Conservation (phyloP, 495 filamentous ascomycete genomes). For the Lasiosphaeris hirsuta region DNA sequence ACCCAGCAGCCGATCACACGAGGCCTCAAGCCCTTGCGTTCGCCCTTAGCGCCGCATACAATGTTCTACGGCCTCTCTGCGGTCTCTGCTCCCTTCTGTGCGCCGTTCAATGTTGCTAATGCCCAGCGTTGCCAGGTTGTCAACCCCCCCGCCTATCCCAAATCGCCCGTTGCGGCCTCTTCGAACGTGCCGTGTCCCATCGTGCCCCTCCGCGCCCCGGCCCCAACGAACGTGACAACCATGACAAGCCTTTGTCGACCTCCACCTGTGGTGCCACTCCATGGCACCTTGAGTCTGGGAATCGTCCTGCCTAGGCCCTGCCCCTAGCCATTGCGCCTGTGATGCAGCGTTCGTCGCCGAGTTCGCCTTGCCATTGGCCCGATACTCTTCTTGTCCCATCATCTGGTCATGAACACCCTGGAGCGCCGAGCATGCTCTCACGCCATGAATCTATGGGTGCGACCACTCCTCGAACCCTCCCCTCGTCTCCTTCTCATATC, state of each 20-base stretch:
- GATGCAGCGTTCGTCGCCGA: neutral
- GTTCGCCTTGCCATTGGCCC: constrained; percentile 8
- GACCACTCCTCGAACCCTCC: no score
- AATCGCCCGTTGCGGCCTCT: neutral
- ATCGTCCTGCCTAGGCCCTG: no score
- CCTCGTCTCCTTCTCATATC: no score
- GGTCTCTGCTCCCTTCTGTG: neutral
- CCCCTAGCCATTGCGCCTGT: neutral
- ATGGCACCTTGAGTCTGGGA: constrained; percentile 3
- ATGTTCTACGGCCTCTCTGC: neutral
- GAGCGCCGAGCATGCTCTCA: no score
- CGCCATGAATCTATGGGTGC: no score
- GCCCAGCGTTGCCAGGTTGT: neutral
- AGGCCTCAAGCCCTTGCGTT: neutral
- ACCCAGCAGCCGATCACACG: constrained; percentile 15
- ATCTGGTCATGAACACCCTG: neutral
- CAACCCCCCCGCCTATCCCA: neutral
- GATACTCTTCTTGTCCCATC: neutral
- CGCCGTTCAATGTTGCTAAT: constrained; percentile 2
- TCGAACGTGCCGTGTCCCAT: constrained; percentile 10
- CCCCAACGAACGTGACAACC: neutral
- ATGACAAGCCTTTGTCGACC: neutral
- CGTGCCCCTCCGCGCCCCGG: constrained; percentile 2
- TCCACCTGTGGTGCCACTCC: constrained; percentile 10
- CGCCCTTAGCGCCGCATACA: neutral